Percentiles rank a stretch among this genome's conserved stretches.
phyloP scores from a whole-genome alignment of 352 stramenopile species.

The Phytophthora colocasiae region DNA sequence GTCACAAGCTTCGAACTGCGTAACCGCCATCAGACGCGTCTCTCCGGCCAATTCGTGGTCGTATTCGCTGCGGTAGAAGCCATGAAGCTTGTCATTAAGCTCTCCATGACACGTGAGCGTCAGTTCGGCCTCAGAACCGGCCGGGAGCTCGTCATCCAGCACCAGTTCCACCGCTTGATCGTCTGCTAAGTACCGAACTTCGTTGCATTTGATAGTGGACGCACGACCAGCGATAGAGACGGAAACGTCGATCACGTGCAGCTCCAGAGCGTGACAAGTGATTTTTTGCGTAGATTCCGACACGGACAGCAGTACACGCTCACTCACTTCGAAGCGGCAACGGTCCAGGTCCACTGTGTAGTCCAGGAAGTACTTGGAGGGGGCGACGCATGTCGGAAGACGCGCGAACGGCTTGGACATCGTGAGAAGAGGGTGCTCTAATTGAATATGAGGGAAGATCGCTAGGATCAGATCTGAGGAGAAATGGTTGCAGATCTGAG shows the following conservation, averaged over 20 bases:
- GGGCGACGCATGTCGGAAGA: slow-evolving; percentile 62
- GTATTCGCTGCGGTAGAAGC: slow-evolving; percentile 97
- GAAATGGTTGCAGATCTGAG: no score
- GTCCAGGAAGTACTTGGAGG: slow-evolving; percentile 81
- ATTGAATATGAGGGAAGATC: background rate
- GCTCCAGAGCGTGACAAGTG: slow-evolving; percentile 95
- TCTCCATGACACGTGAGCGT: slow-evolving; percentile 66
- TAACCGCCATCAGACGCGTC: slow-evolving; percentile 94
- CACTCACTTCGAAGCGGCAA: slow-evolving; percentile 73
- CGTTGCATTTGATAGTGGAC: slow-evolving; percentile 42
- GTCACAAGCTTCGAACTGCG: slow-evolving; percentile 87
- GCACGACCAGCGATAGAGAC: slow-evolving; percentile 49
- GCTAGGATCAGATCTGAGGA: slow-evolving; percentile 9
- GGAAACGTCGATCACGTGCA: slow-evolving; percentile 83
- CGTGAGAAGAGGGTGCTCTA: background rate
- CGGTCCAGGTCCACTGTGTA: slow-evolving; percentile 76
- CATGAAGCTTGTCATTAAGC: slow-evolving; percentile 94
- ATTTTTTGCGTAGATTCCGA: slow-evolving; percentile 76
- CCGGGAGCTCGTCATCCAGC: slow-evolving; percentile 56
- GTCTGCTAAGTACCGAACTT: slow-evolving; percentile 62
- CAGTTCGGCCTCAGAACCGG: slow-evolving; percentile 39
- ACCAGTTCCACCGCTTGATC: slow-evolving; percentile 68
- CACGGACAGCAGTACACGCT: slow-evolving; percentile 72
- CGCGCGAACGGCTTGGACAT: slow-evolving; percentile 66
- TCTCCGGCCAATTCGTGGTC: slow-evolving; percentile 90